Evolutionary conservation across 352 stramenopile genomes (phyloP), one percentile per base, ranked within the genome.

Genomic region (Elongisporangium prolatum): DNA sequence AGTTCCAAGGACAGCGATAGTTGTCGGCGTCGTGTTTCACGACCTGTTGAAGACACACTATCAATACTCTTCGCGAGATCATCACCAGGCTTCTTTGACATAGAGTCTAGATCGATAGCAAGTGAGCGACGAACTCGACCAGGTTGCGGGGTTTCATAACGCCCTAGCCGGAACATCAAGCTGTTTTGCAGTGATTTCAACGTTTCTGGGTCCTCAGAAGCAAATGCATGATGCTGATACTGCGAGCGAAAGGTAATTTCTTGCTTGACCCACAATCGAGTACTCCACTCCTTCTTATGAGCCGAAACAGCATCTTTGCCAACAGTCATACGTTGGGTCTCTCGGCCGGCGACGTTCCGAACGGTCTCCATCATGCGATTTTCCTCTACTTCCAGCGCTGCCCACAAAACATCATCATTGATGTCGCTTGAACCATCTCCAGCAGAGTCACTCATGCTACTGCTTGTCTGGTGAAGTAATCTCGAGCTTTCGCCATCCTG

Each of bases 371-470:
- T 40, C 77, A 92, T 88, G 1, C 83, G 68, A 44, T 89, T 91
- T 44, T 93, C 84, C 64, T 95, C 86, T 0, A 95, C 86, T 65
- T 93, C 81, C 1, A 91, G 69, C 10, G 80, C 82, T 52, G 86
- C 86, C 74, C 76, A 89, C 18, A 93, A 53, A 3, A 88, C 71
- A 1, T 74, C 71, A 48, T 89, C 79, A 21, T 64, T 65, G 0
- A 80, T 72, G 21, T 93, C 80, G 44, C 71, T 57, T 50, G 52
- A 47, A 54, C 34, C 20, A 21, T 48, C 17, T 50, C 17, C 34
- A 17, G 21, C 48, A 52, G 48, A 52, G 1, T 44, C 34, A 13
- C 34, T 44, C 34, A 44, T 44, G 34, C 34, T 11, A 13, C 34
- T 44, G 34, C 34, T 44, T 44, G 54, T 28, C 17, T 48, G 54